Evolutionary conservation across 2,329 filamentous ascomycete genomes (phyloP), one percentile per base, ranked within the genome.

Genomic region (Ophiostoma montium): DNA sequence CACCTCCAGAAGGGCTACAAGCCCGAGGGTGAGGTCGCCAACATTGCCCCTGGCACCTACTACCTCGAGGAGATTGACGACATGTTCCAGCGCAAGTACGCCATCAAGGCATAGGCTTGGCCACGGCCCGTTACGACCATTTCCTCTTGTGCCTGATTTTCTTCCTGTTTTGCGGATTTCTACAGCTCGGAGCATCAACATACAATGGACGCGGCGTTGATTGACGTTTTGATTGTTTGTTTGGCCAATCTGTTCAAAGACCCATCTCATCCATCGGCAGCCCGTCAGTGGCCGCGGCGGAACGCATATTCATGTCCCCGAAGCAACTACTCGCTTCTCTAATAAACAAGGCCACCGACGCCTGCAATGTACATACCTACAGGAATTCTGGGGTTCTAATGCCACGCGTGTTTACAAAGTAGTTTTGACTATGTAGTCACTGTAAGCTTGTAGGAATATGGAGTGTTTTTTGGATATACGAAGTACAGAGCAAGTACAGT

Each of bases 11-110:
- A 89, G 72, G 70, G 78, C 70, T 92, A 78, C 69, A 77, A 70
- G 55, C 86, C 86, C 53, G 65, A 72, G 59, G 86, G 86, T 51
- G 78, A 78, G 48, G 61, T 72, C 27, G 82, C 84, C 42, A 84
- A 76, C 57, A 75, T 92, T 50, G 62, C 64, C 53, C 67, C 75
- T 52, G 82, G 79, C 52, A 79, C 80, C 19, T 92, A 90, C 71
- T 92, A 89, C 70, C 74, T 92, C 52, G 78, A 78, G 61, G 80
- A 82, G 64, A 76, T 92, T 44, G 85, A 92, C 61, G 84, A 86
- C 59, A 87, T 87, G 84, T 92, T 86, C 80, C 81, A 84, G 70
- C 78, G 86, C 60, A 76, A 76, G 63, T 92, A 92, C 67, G 68
- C 73, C 50, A 63, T 89, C 69, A 85, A 89, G 75, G 80, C 75